Evolutionary conservation across 1,284 basidiomycete genomes (phyloP).

Genomic region (Golubevia sp.): DNA sequence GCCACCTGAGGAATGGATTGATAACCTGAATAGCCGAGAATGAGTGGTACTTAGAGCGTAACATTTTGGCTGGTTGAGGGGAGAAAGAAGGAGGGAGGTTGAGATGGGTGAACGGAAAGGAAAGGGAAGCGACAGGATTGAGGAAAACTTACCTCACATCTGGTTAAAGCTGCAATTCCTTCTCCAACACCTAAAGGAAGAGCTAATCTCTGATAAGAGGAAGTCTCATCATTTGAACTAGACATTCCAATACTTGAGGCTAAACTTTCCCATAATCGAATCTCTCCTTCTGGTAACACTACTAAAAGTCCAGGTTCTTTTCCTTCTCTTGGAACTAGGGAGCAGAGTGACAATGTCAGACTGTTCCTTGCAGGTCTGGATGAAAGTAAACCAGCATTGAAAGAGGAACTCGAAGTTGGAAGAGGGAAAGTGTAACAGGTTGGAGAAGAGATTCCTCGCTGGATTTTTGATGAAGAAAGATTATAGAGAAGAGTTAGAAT

Average conservation of each 20-base stretch:
- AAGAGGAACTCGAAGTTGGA: constrained; percentile 13
- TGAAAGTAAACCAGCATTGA: constrained; percentile 5
- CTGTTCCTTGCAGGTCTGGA: constrained; percentile 17
- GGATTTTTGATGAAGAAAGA: constrained; percentile 1
- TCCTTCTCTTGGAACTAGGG: constrained; percentile 22
- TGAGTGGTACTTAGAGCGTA: constrained; percentile 35
- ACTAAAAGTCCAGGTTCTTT: constrained; percentile 43
- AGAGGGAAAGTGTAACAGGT: constrained; percentile 39
- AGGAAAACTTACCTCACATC: constrained; percentile 13
- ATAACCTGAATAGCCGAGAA: constrained; percentile 27
- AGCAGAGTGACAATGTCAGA: constrained; percentile 21
- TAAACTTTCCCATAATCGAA: constrained; percentile 38
- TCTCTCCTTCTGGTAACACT: constrained; percentile 27
- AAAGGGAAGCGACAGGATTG: neutral
- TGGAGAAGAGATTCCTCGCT: constrained; percentile 22
- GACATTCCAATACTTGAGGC: constrained; percentile 21
- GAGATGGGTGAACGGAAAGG: too few relatives aligned
- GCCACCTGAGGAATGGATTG: constrained; percentile 29
- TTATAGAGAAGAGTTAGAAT: too few relatives aligned
- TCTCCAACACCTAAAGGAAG: constrained; percentile 22
- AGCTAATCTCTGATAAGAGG: constrained; percentile 13
- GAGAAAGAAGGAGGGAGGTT: constrained; percentile 1
- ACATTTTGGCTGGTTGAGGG: constrained; percentile 14
- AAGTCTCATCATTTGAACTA: constrained; percentile 12
- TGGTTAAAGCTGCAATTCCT: constrained; percentile 22